phyloP scores from a whole-genome alignment of 1,284 basidiomycete species.

The Coniferiporia weirii region DNA sequence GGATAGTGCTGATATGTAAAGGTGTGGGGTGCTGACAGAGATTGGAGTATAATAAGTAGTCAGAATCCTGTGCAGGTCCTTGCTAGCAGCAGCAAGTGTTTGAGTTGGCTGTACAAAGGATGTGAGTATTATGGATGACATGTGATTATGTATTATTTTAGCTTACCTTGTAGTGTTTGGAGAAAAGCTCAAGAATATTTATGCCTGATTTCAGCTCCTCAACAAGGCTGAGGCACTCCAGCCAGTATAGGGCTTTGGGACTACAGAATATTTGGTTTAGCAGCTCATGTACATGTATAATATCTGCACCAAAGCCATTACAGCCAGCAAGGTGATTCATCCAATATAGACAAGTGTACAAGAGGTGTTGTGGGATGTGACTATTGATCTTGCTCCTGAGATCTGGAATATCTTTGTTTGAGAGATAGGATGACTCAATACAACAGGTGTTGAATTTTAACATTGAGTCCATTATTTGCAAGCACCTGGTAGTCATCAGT shows the following conservation, averaged over 20 bases:
- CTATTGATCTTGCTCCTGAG: conserved; percentile 1
- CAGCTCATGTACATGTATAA: neutral
- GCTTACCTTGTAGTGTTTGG: no score
- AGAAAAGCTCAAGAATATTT: no score
- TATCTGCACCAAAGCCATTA: neutral
- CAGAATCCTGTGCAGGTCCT: neutral
- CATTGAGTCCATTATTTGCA: conserved; percentile 26
- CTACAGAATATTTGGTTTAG: neutral
- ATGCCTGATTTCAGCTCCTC: no score
- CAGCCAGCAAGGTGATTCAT: neutral
- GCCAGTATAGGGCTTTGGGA: neutral
- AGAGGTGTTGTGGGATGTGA: neutral
- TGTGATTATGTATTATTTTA: no score
- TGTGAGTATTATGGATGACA: no score
- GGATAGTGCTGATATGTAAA: neutral
- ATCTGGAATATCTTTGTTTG: conserved; percentile 24
- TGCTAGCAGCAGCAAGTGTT: neutral
- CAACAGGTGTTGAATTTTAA: conserved; percentile 33
- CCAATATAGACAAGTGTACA: conserved; percentile 1
- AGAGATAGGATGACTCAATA: conserved; percentile 25
- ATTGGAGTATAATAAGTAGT: neutral
- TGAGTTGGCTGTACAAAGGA: neutral
- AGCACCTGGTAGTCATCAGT: conserved; percentile 18
- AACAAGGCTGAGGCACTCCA: neutral
- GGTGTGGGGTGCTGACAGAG: neutral